phyloP scores from a whole-genome alignment of 2,329 filamentous ascomycete species.

The Chrysoporthe puriensis region DNA sequence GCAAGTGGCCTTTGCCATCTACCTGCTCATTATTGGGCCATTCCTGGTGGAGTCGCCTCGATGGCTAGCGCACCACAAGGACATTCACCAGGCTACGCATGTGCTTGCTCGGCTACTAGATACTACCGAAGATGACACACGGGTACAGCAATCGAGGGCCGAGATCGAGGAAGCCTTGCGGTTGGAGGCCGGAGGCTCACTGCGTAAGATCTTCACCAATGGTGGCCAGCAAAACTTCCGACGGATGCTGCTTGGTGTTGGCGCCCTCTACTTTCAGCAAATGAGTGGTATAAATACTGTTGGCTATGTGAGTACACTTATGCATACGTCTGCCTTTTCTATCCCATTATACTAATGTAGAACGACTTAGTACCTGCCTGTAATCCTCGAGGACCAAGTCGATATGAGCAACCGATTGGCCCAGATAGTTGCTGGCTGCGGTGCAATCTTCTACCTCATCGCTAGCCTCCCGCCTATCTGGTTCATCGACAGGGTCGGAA shows the following conservation, averaged over 20 bases:
- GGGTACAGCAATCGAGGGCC: background rate
- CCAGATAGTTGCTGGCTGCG: constrained; percentile 18
- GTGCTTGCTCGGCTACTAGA: constrained; percentile 18
- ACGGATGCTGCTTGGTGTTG: constrained; percentile 20
- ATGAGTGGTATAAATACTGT: constrained; percentile 20
- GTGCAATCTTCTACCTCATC: constrained; percentile 16
- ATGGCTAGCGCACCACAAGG: constrained; percentile 12
- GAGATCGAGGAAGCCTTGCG: constrained; percentile 9
- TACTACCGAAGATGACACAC: constrained; percentile 6
- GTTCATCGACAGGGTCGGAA: constrained; percentile 19
- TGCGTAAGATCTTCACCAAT: constrained; percentile 18
- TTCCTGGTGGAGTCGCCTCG: constrained; percentile 17
- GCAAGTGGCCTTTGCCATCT: constrained; percentile 9
- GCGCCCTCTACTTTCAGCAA: constrained; percentile 19
- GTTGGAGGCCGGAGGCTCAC: constrained; percentile 5
- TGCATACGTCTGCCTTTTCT: background rate
- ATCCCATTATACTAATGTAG: background rate
- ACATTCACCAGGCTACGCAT: constrained; percentile 1
- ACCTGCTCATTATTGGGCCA: constrained; percentile 11
- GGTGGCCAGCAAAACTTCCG: constrained; percentile 21
- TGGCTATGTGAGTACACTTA: background rate
- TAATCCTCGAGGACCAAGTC: constrained; percentile 23
- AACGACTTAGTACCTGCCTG: constrained; percentile 15
- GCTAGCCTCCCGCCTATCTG: constrained; percentile 18
- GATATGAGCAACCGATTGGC: constrained; percentile 9